Base-by-base conservation (phyloP, 768 basidiomycete genomes). In the Rhodotorula paludigena region DNA sequence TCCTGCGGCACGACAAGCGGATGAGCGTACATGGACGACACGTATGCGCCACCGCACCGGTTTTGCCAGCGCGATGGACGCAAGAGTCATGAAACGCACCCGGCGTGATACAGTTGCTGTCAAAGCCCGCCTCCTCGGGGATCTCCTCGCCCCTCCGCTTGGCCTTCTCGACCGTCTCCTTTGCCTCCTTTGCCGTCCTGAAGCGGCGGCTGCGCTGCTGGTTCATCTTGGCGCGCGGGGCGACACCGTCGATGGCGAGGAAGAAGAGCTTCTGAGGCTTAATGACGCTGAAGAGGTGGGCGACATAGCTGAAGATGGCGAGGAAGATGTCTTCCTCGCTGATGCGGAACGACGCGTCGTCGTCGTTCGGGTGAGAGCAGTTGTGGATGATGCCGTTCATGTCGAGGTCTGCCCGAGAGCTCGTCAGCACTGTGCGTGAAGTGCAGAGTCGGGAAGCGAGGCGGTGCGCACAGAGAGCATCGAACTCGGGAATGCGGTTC, bases 401-500 rank as follows among this genome's bases (percentile, higher is more conserved):
- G 77, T 94, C 92, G 73, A 94, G 84, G 78, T 94, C 92, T 92
- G 79, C 91, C 89, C 90, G 74, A 23, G 36, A 11, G 23, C 20
- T 36, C 42, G 38, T 36, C 1, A 11, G 54, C n/a, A n/a, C 30
- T 30, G 36, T n/a, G 14, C 41, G 25, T 10, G n/a, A 15, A 30
- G 25, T n/a, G 12, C 2, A 25, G 57, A 25, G 33, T 8, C 47
- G n/a, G 7, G 30, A 21, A 25, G 57, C 60, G 41, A 47, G 36
- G 0, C 11, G 15, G 1, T 5, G 21, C 63, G 20, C 18, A 77
- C 83, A 73, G 54, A 73, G 62, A 12, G 68, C 69, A 89, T 91
- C 94, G 77, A 99, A 99, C 80, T 97, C 96, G 23, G 92, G 94
- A 68, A 99, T 98, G 82, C 92, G 92, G 81, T 97, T 96, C 82